These are phyloP conservation scores for Plectosphaerella plurivora DNA, from an alignment of 2,329 filamentous ascomycete genomes.

Conservation along the genomic window DNA sequence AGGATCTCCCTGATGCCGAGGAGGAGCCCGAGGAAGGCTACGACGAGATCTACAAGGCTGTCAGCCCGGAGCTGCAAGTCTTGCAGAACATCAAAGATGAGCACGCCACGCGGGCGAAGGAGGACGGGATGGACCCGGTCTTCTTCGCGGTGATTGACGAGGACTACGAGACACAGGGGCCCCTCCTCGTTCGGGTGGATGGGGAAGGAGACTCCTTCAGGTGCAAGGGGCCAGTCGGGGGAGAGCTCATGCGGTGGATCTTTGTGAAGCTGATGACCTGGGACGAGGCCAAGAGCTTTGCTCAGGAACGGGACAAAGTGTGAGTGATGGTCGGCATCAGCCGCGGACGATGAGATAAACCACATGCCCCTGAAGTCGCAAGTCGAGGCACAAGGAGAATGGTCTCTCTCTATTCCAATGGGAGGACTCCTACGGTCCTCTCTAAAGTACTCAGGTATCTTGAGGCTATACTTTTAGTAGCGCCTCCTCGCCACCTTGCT, in stretches of 20 bases:
- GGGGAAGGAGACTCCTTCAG: slow-evolving; percentile 1
- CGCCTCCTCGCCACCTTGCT: too few species aligned
- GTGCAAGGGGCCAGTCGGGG: slow-evolving; percentile 3
- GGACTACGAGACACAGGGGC: neutral
- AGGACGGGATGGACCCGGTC: neutral
- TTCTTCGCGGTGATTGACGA: slow-evolving; percentile 3
- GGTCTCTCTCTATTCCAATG: neutral
- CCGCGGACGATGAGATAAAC: too few species aligned
- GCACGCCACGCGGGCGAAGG: neutral
- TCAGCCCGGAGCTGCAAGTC: neutral
- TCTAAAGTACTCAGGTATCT: neutral
- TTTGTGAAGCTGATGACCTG: slow-evolving; percentile 5
- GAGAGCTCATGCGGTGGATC: slow-evolving; percentile 5
- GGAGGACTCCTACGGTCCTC: neutral
- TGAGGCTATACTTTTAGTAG: too few species aligned
- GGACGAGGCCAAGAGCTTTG: slow-evolving; percentile 2
- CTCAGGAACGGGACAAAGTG: neutral
- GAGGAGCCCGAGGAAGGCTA: neutral
- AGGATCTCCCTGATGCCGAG: neutral
- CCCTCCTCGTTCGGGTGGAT: neutral
- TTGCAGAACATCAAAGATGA: neutral
- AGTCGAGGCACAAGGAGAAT: too few species aligned
- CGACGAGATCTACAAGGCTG: neutral
- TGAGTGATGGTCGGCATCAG: too few species aligned
- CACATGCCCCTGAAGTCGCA: too few species aligned